Evolutionary conservation across 1,284 basidiomycete species (phyloP), one percentile per base, ranked within the genome.

Genomic region (Butyriboletus appendiculatus): DNA sequence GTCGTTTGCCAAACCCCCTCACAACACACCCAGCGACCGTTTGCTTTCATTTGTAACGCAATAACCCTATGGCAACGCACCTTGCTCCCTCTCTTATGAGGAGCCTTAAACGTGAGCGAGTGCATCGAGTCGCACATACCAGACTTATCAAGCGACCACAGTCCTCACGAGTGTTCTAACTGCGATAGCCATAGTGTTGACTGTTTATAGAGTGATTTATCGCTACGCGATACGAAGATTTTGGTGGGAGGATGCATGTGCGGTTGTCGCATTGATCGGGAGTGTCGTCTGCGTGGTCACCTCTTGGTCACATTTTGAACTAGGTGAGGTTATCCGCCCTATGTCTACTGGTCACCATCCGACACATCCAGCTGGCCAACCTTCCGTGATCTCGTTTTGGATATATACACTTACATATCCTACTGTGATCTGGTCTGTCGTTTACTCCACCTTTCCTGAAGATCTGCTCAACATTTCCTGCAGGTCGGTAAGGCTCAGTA

Each of bases 221-320:
- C 55, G 53, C 43, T 50, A 30, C n/a, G 39, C 22, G 42, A 51
- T 14, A 16, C 47, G 26, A 22, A 53, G 18, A 10, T 45, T 69
- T 22, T 47, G 61, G 58, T 54, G 61, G 51, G 66, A 67, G 32
- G 66, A 64, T 48, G 51, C 28, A 43, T 59, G 45, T 14, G 58
- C 49, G n/a, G 16, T 45, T 3, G 32, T 63, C 16, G 66, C 53
- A 24, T 30, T 45, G 24, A 22, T 50, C 10, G 45, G 55, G 5
- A 39, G 62, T 15, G 26, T 59, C 22, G 30, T 55, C 15, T 55
- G 24, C 18, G 15, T 62, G 16, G 45, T 55, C 37, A 40, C 45
- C 14, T 39, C 48, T 22, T 66, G 66, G 66, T 33, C 42, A n/a
- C 45, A 45, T 12, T 32, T 48, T 15, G 28, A 51, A 33, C 42